Percentiles rank a stretch among this genome's conserved stretches.
phyloP scores from a whole-genome alignment of 768 basidiomycete species.

The Serendipita sp. region DNA sequence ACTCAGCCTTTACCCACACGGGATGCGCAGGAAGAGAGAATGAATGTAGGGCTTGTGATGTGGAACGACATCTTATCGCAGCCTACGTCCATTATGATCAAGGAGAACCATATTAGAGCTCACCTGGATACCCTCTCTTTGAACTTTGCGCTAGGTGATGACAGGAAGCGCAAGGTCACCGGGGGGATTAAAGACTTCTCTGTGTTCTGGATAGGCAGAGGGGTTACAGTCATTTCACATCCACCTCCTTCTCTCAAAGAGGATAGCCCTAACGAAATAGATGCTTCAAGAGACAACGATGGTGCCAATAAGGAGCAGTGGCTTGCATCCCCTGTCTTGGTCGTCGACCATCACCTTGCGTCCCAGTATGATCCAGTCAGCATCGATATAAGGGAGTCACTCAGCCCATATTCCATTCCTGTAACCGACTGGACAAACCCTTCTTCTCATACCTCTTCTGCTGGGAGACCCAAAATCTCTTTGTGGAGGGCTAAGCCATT shows the following conservation, averaged over 20 bases:
- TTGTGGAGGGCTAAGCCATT: constrained; percentile 42
- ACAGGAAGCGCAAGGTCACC: neutral
- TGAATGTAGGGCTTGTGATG: no score
- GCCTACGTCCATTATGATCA: neutral
- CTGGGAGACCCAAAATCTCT: constrained; percentile 31
- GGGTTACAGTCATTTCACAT: neutral
- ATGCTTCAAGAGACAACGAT: neutral
- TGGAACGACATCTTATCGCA: no score
- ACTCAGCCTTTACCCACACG: neutral
- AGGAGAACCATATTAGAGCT: neutral
- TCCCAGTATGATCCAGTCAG: constrained; percentile 32
- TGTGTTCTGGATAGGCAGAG: neutral
- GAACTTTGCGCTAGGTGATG: neutral
- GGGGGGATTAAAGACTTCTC: neutral
- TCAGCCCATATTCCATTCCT: neutral
- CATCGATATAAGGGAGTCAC: neutral
- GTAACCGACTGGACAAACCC: constrained; percentile 47
- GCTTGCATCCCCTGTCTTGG: constrained; percentile 44
- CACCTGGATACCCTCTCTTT: neutral
- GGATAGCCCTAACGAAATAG: neutral
- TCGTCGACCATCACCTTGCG: constrained; percentile 54
- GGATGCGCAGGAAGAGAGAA: no score
- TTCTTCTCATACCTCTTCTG: constrained; percentile 24
- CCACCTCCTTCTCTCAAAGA: neutral
- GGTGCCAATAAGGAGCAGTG: constrained; percentile 1